Percentiles rank a stretch among this genome's conserved stretches.
Conservation (phyloP, 179 eudicot species). For the Silene vulgaris region DNA sequence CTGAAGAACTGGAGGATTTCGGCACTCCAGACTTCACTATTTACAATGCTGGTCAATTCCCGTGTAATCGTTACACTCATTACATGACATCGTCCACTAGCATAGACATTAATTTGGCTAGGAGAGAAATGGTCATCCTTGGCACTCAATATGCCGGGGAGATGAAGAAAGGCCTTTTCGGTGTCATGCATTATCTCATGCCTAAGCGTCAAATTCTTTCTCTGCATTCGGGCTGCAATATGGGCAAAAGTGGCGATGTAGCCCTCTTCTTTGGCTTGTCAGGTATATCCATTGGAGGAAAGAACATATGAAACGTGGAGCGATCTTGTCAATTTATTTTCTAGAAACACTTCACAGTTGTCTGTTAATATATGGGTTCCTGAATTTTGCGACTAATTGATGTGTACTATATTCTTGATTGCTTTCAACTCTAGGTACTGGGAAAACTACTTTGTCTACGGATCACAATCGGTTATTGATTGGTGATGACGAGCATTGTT, state of each 20-base stretch:
- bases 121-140: conserved; percentile 92
- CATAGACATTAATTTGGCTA: conserved; percentile 72
- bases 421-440: conserved; percentile 53
- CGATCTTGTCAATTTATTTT: not conserved
- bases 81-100: conserved; percentile 97
- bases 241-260: conserved; percentile 86
- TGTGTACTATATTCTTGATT: conserved; percentile 12
- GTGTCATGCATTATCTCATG: conserved; percentile 97
- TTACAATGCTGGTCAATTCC: conserved; percentile 93
- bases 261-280: conserved; percentile 95
- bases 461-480: conserved; percentile 80
- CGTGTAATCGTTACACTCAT: conserved; percentile 91
- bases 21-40: conserved; percentile 94
- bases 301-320: conserved; percentile 23
- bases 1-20: conserved; percentile 81
- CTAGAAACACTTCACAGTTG: not conserved
- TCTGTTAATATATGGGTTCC: not conserved
- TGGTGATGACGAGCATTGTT: conserved; percentile 95
- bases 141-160: conserved; percentile 99
- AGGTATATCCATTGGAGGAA: conserved; percentile 38
- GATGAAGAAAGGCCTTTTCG: conserved; percentile 92
- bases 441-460: conserved; percentile 87
- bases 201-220: conserved; percentile 85
- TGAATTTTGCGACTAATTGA: not conserved
- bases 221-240: conserved; percentile 86